Base-by-base conservation (phyloP, 2,329 filamentous ascomycete species). In the Lasiodiplodia sp. region DNA sequence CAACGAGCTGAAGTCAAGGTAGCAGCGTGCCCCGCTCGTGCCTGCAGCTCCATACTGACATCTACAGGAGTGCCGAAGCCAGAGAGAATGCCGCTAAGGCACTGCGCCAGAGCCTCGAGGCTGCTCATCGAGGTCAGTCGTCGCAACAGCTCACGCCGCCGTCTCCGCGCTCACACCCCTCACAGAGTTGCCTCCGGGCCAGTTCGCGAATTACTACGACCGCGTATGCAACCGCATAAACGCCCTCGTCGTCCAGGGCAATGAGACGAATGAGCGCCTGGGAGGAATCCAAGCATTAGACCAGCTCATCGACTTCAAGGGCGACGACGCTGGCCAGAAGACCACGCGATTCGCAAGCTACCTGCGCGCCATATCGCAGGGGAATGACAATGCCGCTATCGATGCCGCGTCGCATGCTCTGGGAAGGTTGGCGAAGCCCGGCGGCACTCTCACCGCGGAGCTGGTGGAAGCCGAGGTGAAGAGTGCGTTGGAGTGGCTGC, bases 401-500 rank as follows among this genome's bases (percentile, higher is more conserved):
- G 89, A 96, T 68, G 90, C 92, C 14, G 96, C 96, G 4, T 94
- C 96, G 52, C 89, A 92, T 72, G 94, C 95, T 4, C 86, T 99
- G 34, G 96, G 96, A 56, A 92, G 94, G 77, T 87, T 99, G 69
- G 97, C 95, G 70, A 91, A 93, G 73, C 96, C 96, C 0, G 96
- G 96, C 71, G 96, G 96, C 70, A 94, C 96, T 38, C 86, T 98
- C 71, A 97, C 97, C 55, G 96, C 95, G 8, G 95, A 98, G 80
- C 85, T 99, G 67, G 96, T 99, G 68, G 96, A 99, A 77, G 95
- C 94, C 67, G 95, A 99, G 81, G 94, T 98, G 70, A 96, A 97
- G 79, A 96, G 94, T 21, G 94, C 96, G 2, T 86, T 99, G 66
- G 96, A 99, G 82, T 98, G 94, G 92, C 88, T 99, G 68, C 95